Evolutionary conservation across 129 eudicot genomes (phyloP).

Genomic region (Deinandra increscens): DNA sequence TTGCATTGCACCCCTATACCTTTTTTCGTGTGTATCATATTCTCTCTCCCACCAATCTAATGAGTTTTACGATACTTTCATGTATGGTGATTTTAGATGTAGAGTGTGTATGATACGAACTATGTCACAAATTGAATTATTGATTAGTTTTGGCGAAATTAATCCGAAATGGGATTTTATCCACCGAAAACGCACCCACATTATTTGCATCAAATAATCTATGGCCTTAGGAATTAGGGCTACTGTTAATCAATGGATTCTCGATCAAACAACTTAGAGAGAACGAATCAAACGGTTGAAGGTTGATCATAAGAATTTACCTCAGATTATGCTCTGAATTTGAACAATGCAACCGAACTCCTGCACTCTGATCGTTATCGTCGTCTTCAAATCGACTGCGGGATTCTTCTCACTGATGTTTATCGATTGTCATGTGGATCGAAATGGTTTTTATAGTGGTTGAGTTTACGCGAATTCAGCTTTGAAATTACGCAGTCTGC

Average conservation of each 20-base stretch:
- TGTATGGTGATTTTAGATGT: too few relatives aligned
- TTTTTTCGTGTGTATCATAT: too few relatives aligned
- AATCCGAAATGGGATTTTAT: background rate
- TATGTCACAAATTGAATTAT: background rate
- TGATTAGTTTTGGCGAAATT: background rate
- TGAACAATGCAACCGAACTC: too few relatives aligned
- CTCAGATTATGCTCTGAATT: too few relatives aligned
- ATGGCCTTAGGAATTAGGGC: background rate
- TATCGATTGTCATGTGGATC: background rate
- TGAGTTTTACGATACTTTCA: too few relatives aligned
- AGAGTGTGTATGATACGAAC: background rate
- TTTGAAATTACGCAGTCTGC: background rate
- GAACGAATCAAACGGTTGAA: background rate
- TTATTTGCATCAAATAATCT: background rate
- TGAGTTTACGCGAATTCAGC: background rate
- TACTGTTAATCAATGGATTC: background rate
- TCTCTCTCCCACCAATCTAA: too few relatives aligned
- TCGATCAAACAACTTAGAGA: background rate
- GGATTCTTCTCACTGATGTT: background rate
- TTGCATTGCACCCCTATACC: too few relatives aligned
- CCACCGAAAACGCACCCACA: background rate
- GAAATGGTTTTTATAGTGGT: background rate
- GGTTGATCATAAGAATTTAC: too few relatives aligned
- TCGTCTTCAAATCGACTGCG: background rate
- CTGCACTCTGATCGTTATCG: background rate